Evolutionary conservation across 208 protist species (phyloP).

Genomic region (Strigomonas galati): DNA sequence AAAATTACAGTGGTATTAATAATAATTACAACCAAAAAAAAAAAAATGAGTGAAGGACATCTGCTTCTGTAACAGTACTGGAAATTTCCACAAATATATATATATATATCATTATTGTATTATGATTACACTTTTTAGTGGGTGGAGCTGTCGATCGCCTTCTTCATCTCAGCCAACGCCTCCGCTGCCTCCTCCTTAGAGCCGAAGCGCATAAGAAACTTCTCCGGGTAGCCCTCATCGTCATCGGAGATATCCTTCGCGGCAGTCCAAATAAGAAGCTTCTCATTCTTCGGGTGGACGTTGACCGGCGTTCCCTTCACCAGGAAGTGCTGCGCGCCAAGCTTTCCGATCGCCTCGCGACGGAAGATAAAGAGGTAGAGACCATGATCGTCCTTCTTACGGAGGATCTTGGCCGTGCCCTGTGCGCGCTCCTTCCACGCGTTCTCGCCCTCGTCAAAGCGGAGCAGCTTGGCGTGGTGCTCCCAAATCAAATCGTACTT

Average conservation of each 20-base stretch:
- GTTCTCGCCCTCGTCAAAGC: conserved; percentile 92
- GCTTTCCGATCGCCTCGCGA: conserved; percentile 83
- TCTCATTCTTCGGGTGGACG: conserved; percentile 69
- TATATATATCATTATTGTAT: conserved; percentile 12
- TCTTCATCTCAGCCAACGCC: conserved; percentile 59
- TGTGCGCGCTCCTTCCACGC: conserved; percentile 91
- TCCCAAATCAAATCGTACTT: conserved; percentile 74
- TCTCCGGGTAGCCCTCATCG: conserved; percentile 83
- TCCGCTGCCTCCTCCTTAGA: conserved; percentile 62
- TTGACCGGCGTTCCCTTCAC: conserved; percentile 73
- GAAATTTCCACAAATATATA: conserved; percentile 1
- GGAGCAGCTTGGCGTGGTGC: conserved; percentile 70
- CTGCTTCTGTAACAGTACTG: too few relatives aligned
- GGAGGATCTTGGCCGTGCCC: conserved; percentile 75
- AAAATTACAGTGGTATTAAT: background rate
- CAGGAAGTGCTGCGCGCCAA: conserved; percentile 84
- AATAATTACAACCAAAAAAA: conserved; percentile 5
- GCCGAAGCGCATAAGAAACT: conserved; percentile 74
- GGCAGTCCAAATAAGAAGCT: conserved; percentile 70
- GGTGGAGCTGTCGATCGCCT: conserved; percentile 42
- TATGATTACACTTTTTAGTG: conserved; percentile 9
- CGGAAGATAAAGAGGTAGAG: conserved; percentile 87
- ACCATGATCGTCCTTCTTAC: conserved; percentile 58
- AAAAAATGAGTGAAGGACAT: conserved; percentile 6
- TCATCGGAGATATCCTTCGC: conserved; percentile 87